These are phyloP conservation scores for Mallotus nudiflorus DNA, from an alignment of 345 rosid genomes.

Conservation along the genomic window DNA sequence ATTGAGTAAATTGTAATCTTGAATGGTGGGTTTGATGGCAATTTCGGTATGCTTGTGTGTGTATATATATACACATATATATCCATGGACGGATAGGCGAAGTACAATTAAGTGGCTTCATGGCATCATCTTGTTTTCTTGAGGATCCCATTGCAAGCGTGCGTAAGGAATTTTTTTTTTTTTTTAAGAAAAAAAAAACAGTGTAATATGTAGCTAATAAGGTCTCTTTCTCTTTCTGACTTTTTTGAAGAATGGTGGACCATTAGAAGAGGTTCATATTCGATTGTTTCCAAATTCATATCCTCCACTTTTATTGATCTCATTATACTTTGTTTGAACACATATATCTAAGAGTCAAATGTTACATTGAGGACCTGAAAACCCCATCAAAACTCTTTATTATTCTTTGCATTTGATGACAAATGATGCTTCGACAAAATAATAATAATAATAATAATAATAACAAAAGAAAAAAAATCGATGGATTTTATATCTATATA, in stretches of 20 bases:
- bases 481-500: too few species aligned
- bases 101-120: constrained; percentile 9
- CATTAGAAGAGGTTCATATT: constrained; percentile 21
- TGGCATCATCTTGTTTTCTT: neutral
- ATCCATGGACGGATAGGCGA: neutral
- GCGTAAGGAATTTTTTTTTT: too few species aligned
- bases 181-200: neutral
- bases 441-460: too few species aligned
- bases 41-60: too few species aligned
- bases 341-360: constrained; percentile 41
- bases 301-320: constrained; percentile 13
- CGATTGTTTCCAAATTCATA: neutral
- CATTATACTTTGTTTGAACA: constrained; percentile 44
- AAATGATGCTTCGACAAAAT: too few species aligned
- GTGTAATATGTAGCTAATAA: neutral
- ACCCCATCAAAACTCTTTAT: neutral
- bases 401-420: too few species aligned
- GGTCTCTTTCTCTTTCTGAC: neutral
- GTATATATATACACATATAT: neutral
- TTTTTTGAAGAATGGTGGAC: constrained; percentile 25
- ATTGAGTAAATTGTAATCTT: too few species aligned
- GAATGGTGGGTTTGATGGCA: too few species aligned
- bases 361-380: constrained; percentile 37
- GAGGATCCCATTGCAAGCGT: neutral
- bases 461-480: too few species aligned